These are phyloP conservation scores for Coemansia erecta DNA, from an alignment of 192 early-diverging fungal species.

Conservation along the genomic window DNA sequence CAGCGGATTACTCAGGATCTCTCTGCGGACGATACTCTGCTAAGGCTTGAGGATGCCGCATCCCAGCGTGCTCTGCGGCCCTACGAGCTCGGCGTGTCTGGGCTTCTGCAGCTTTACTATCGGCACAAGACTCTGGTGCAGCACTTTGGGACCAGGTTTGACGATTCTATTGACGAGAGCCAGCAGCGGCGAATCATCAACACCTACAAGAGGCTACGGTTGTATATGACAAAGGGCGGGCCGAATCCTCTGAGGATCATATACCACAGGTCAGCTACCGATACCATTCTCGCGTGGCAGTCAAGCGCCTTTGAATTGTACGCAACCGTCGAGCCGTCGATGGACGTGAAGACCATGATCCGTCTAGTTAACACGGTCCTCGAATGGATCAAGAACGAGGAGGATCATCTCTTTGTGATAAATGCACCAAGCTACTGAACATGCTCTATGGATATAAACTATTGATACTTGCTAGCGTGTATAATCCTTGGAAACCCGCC, in stretches of 20 bases:
- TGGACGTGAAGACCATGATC: constrained; percentile 64
- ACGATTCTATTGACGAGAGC: constrained; percentile 16
- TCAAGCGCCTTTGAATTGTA: constrained; percentile 75
- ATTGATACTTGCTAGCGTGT: not conserved
- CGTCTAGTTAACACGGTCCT: constrained; percentile 63
- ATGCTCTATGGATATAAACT: constrained; percentile 1
- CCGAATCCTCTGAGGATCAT: constrained; percentile 39
- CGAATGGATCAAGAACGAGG: constrained; percentile 76
- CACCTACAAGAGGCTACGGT: constrained; percentile 57
- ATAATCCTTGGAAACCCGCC: constrained; percentile 50
- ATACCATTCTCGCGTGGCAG: constrained; percentile 42
- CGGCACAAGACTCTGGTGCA: constrained; percentile 42
- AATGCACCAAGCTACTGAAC: constrained; percentile 72
- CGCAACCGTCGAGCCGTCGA: constrained; percentile 60
- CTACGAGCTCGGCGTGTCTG: constrained; percentile 30
- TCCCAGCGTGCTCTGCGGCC: constrained; percentile 49
- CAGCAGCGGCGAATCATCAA: constrained; percentile 52
- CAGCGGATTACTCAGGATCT: constrained; percentile 55
- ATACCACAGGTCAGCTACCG: constrained; percentile 16
- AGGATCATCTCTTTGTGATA: constrained; percentile 71
- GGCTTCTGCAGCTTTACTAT: constrained; percentile 44
- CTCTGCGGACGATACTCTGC: constrained; percentile 33
- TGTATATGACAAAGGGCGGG: constrained; percentile 35
- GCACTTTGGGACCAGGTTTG: constrained; percentile 46
- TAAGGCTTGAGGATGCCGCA: constrained; percentile 53